Base-by-base conservation (phyloP, 257 asterid species). In the Haberlea rhodopensis region DNA sequence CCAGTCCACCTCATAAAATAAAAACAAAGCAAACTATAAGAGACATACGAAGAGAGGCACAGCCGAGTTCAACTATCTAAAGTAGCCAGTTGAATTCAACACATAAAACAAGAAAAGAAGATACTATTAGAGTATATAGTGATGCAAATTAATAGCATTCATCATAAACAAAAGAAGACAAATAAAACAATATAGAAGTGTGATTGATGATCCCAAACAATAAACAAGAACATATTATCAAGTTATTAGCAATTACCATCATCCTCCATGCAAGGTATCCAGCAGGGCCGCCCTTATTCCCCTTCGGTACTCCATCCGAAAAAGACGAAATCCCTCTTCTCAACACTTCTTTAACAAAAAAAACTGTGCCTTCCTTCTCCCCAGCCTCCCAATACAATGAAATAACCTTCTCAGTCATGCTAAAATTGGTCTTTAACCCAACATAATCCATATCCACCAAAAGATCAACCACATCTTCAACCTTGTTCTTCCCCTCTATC, bases 231-330 rank as follows among this genome's bases (percentile, higher is more conserved):
- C 15, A 48, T 19, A 53, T 2, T 10, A 54, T 19, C 10, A 24
- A 69, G 64, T 3, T 56, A 27, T 23, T 54, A 57, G 53, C 1
- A 31, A n/a, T 76, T 84, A 92, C 99, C 97, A 89, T 87, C 99
- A 92, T 89, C 84, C 89, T 92, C 97, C 97, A 94, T 19, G 99
- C 96, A 45, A 94, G 91, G 62, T 89, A 94, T 31, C 99, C 97
- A 29, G 79, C 84, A 0, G 99, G 99, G 2, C 99, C 96, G 8
- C 95, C 90, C 72, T 81, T 87, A 54, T 77, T 83, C 66, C 79
- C 90, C 54, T 82, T 83, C 10, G 28, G 72, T 56, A 78, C 84
- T 2, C 72, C 88, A 22, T 68, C 69, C 0, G 75, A 79, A 1
- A 79, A 54, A 57, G 79, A 68, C 9, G 75, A 75, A 28, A 94